Conservation (phyloP, 306 rosid species). For the Sindora glabra region DNA sequence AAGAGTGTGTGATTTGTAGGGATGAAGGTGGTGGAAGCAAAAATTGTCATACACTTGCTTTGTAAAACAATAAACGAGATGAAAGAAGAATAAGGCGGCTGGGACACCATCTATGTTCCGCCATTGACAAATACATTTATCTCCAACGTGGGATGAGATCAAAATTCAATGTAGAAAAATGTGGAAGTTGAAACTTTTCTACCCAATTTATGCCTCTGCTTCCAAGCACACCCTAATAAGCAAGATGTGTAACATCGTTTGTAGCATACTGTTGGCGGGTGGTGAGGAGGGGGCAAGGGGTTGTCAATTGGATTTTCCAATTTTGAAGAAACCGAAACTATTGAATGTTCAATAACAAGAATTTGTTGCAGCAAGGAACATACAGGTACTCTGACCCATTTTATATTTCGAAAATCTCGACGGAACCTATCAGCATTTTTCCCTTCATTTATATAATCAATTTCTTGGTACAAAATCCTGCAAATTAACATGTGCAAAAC, state of each 20-base stretch:
- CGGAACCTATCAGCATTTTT: slow-evolving; percentile 83
- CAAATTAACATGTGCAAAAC: slow-evolving; percentile 11
- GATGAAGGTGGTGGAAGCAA: not conserved
- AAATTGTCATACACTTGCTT: no score
- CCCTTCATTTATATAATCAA: slow-evolving; percentile 87
- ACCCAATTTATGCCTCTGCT: no score
- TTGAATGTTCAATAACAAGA: not conserved
- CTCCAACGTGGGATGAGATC: no score
- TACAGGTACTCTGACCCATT: slow-evolving; percentile 97
- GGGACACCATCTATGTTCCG: no score
- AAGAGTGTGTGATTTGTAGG: no score
- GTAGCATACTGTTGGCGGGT: not conserved
- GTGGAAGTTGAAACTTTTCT: no score
- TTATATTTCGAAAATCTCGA: slow-evolving; percentile 74
- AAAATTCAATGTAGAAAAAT: no score
- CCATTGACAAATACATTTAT: no score
- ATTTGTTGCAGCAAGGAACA: slow-evolving; percentile 36
- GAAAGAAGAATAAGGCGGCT: no score
- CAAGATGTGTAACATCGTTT: not conserved
- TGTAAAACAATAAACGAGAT: no score
- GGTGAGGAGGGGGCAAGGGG: not conserved
- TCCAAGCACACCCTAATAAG: not conserved
- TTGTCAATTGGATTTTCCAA: no score
- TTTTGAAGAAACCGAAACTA: slow-evolving; percentile 7
- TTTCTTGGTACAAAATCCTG: slow-evolving; percentile 91